Percentiles rank a stretch among this genome's conserved stretches.
These are phyloP conservation scores for Eremothecium sinecaudum DNA, from an alignment of 1,139 yeast species.

Conservation along the genomic window DNA sequence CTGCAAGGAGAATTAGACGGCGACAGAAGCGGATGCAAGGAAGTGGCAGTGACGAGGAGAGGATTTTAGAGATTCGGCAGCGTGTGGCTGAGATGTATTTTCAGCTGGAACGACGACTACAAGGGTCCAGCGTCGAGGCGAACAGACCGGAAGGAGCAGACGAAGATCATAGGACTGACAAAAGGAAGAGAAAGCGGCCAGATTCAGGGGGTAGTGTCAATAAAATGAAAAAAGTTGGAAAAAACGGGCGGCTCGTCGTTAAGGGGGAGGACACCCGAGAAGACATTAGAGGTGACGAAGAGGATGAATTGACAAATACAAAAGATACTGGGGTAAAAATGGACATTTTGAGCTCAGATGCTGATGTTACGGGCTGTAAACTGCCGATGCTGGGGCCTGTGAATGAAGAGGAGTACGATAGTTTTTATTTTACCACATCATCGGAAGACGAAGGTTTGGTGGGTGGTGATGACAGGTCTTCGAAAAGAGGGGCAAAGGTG, in stretches of 20 bases:
- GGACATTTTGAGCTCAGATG: neutral
- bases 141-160: neutral
- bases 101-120: slow-evolving; percentile 5
- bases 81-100: slow-evolving; percentile 17
- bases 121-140: neutral
- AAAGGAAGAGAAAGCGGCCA: neutral
- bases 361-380: slow-evolving; percentile 1
- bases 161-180: neutral
- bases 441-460: slow-evolving; percentile 22
- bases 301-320: slow-evolving; percentile 7
- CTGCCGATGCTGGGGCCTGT: neutral
- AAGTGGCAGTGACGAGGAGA: slow-evolving; percentile 9
- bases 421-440: slow-evolving; percentile 26
- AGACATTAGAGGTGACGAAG: neutral
- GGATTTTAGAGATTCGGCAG: slow-evolving; percentile 8
- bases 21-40: slow-evolving; percentile 16
- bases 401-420: slow-evolving; percentile 13
- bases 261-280: neutral
- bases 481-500: slow-evolving; percentile 15
- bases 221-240: slow-evolving; percentile 3
- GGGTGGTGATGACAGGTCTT: slow-evolving; percentile 17
- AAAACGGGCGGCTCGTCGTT: slow-evolving; percentile 5
- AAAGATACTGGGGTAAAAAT: slow-evolving; percentile 6
- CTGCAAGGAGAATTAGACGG: slow-evolving; percentile 17
- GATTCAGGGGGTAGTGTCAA: neutral